phyloP scores from a whole-genome alignment of 2,329 filamentous ascomycete species.

The Fusarium sp. region DNA sequence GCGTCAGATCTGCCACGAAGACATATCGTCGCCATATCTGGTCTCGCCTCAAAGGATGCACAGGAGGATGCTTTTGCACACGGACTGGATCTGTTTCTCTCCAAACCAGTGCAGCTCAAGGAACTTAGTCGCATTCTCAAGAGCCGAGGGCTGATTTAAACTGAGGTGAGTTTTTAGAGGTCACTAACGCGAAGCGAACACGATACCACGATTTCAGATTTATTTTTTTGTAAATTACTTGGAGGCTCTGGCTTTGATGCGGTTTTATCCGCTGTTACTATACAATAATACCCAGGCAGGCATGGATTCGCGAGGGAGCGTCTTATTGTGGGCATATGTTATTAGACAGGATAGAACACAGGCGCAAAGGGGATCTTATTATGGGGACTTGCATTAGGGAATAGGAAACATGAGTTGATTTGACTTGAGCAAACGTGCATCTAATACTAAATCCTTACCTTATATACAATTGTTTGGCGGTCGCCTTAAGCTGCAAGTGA shows the following conservation, averaged over 20 bases:
- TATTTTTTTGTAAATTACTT: background rate
- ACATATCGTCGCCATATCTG: conserved; percentile 66
- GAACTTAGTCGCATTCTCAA: conserved; percentile 49
- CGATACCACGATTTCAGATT: conserved; percentile 4
- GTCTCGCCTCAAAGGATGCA: conserved; percentile 62
- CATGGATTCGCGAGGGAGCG: background rate
- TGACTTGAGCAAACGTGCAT: rapidly evolving
- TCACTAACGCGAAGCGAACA: conserved; percentile 13
- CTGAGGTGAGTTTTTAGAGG: background rate
- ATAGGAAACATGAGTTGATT: background rate
- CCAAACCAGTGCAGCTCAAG: conserved; percentile 64
- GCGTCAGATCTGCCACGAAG: conserved; percentile 55
- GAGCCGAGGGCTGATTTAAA: conserved; percentile 20
- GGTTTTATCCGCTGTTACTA: conserved; percentile 20
- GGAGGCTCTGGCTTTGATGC: background rate
- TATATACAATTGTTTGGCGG: background rate
- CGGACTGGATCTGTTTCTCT: conserved; percentile 68
- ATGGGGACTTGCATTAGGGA: background rate
- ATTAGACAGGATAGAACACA: conserved; percentile 26
- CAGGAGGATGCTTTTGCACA: conserved; percentile 66
- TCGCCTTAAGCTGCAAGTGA: background rate
- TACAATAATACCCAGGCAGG: background rate
- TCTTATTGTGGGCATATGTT: conserved; percentile 8
- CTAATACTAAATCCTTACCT: too few relatives aligned
- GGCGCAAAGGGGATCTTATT: conserved; percentile 12